A percentile compares a stretch with the other conserved stretches of the same genome.
These are phyloP conservation scores for Citeromyces siamensis DNA, from an alignment of 1,139 yeast species.

Conservation along the genomic window DNA sequence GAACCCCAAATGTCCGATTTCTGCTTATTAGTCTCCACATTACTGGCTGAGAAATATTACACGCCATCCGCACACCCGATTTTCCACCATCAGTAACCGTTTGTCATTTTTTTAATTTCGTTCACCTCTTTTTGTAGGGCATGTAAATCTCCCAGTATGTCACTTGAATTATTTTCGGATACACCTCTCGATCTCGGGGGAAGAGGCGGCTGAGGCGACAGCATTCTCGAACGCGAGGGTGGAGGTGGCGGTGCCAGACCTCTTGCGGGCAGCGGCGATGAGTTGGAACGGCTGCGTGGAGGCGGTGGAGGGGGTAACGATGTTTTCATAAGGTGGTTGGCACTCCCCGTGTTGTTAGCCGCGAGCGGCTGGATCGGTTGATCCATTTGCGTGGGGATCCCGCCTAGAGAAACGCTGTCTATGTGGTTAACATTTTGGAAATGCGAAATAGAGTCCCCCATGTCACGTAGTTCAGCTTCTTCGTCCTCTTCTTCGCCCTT, in stretches of 20 bases:
- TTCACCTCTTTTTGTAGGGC: constrained; percentile 58
- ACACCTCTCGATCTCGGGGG: constrained; percentile 18
- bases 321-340: constrained; percentile 9
- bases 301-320: constrained; percentile 21
- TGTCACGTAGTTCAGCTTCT: constrained; percentile 48
- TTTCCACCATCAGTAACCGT: neutral
- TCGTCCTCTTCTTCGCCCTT: constrained; percentile 35
- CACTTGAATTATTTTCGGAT: constrained; percentile 9
- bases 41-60: too few species aligned
- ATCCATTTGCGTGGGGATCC: constrained; percentile 13
- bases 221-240: constrained; percentile 25
- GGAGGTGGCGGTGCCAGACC: constrained; percentile 23
- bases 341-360: constrained; percentile 7
- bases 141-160: constrained; percentile 46
- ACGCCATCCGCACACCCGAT: too few species aligned
- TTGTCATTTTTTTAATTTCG: constrained; percentile 29
- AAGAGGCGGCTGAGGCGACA: constrained; percentile 19
- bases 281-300: constrained; percentile 13
- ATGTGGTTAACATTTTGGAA: constrained; percentile 48
- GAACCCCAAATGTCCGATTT: neutral
- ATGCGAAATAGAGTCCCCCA: constrained; percentile 55
- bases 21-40: too few species aligned
- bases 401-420: constrained; percentile 51
- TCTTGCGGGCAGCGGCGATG: constrained; percentile 9
- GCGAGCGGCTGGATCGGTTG: constrained; percentile 6